These are phyloP conservation scores for Biancaea sappan DNA, from an alignment of 306 rosid genomes.

Conservation along the genomic window DNA sequence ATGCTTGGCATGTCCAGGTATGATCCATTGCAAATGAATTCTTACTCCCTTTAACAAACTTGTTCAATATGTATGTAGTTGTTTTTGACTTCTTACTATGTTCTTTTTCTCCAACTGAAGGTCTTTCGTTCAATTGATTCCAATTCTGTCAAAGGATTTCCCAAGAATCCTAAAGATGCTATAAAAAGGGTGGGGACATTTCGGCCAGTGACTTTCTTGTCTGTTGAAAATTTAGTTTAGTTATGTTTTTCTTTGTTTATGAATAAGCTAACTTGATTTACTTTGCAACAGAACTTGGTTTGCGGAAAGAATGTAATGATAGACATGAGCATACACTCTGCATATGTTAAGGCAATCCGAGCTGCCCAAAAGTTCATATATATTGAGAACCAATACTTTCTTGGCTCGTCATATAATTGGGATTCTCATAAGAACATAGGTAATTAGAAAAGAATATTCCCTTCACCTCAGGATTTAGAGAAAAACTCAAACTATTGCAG, in stretches of 20 bases:
- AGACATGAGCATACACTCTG: constrained; percentile 72
- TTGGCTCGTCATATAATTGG: constrained; percentile 91
- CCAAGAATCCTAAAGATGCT: constrained; percentile 65
- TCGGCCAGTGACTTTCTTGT: constrained; percentile 17
- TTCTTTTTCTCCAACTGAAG: constrained; percentile 51
- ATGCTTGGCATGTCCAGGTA: constrained; percentile 93
- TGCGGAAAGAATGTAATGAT: constrained; percentile 69
- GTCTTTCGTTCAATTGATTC: constrained; percentile 90
- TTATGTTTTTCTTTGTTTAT: not conserved
- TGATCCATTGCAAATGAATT: constrained; percentile 16
- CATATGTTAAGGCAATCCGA: constrained; percentile 71
- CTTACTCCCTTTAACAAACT: constrained; percentile 8
- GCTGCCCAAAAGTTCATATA: constrained; percentile 65
- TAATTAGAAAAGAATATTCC: constrained; percentile 30
- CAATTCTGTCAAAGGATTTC: constrained; percentile 83
- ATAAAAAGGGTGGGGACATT: constrained; percentile 53
- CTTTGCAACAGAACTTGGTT: constrained; percentile 56
- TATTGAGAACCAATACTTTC: constrained; percentile 72
- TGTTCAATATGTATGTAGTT: not conserved
- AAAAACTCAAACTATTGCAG: not conserved
- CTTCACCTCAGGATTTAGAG: not conserved
- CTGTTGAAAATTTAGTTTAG: not conserved
- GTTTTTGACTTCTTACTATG: constrained; percentile 4
- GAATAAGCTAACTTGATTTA: constrained; percentile 1
- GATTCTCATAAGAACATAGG: constrained; percentile 66